These are phyloP conservation scores for Pleurozium schreberi DNA, from an alignment of 225 moss, liverwort and hornwort species.

Conservation along the genomic window DNA sequence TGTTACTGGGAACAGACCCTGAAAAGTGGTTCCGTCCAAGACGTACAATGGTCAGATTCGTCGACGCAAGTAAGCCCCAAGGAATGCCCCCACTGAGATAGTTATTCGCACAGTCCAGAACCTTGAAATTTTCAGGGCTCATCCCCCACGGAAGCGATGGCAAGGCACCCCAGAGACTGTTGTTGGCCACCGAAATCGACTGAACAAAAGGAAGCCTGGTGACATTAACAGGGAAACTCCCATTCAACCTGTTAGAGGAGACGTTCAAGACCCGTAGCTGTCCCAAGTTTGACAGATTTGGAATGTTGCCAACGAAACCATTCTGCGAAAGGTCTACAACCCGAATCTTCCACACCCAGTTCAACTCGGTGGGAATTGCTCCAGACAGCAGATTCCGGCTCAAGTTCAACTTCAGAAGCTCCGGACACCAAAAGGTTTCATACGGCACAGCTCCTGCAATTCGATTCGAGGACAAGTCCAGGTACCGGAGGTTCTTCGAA, in stretches of 20 bases:
- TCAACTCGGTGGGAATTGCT: background rate
- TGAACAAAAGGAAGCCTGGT: slow-evolving; percentile 23
- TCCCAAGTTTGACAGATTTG: slow-evolving; percentile 18
- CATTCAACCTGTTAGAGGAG: slow-evolving; percentile 27
- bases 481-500: slow-evolving; percentile 3
- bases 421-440: background rate
- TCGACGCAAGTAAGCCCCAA: slow-evolving; percentile 13
- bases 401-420: slow-evolving; percentile 15
- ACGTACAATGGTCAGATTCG: slow-evolving; percentile 9
- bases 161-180: slow-evolving; percentile 28
- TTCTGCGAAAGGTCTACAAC: slow-evolving; percentile 36
- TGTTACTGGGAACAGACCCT: slow-evolving; percentile 17
- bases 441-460: slow-evolving; percentile 9
- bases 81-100: slow-evolving; percentile 26
- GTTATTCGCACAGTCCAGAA: slow-evolving; percentile 33
- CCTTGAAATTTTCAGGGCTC: background rate
- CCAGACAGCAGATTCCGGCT: slow-evolving; percentile 35
- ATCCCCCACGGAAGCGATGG: slow-evolving; percentile 16
- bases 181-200: slow-evolving; percentile 22
- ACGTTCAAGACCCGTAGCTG: slow-evolving; percentile 7
- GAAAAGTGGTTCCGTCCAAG: slow-evolving; percentile 21
- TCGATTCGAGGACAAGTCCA: slow-evolving; percentile 41
- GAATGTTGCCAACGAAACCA: slow-evolving; percentile 24
- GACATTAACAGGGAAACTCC: slow-evolving; percentile 17
- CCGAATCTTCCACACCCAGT: slow-evolving; percentile 2